Percentiles rank a stretch among this genome's conserved stretches.
These are phyloP conservation scores for Diaporthe citriasiana DNA, from an alignment of 2,329 filamentous ascomycete genomes.

Conservation along the genomic window DNA sequence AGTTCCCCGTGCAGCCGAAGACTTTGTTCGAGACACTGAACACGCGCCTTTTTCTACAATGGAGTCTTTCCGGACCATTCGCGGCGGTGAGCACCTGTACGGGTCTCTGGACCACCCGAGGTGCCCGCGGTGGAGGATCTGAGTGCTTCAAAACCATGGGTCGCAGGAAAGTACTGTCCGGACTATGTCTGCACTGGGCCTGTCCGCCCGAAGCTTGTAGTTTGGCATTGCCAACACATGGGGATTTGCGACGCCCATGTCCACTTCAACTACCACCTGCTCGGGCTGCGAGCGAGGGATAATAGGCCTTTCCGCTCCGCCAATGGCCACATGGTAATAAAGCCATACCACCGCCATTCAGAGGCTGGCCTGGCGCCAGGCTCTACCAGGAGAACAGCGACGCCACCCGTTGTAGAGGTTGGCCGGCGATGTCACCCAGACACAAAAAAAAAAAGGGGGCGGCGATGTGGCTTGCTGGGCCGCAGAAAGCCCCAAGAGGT, in stretches of 20 bases:
- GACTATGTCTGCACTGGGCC: slow-evolving; percentile 19
- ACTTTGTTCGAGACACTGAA: slow-evolving; percentile 8
- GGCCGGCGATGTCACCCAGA: slow-evolving; percentile 35
- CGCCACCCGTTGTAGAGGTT: slow-evolving; percentile 29
- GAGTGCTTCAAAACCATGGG: slow-evolving; percentile 21
- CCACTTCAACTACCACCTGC: slow-evolving; percentile 30
- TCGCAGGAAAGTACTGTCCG: not conserved
- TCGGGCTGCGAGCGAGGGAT: slow-evolving; percentile 3
- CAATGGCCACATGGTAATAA: slow-evolving; percentile 15
- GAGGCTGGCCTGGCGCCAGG: not conserved
- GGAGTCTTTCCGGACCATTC: not conserved
- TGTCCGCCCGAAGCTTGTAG: slow-evolving; percentile 20
- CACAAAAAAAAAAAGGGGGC: slow-evolving; percentile 27
- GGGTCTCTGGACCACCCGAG: slow-evolving; percentile 7
- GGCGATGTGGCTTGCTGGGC: slow-evolving; percentile 36
- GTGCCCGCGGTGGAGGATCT: not conserved
- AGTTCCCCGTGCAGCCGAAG: slow-evolving; percentile 11
- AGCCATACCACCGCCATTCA: not conserved
- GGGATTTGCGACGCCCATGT: not conserved
- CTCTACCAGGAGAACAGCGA: not conserved
- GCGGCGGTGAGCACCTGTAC: slow-evolving; percentile 20
- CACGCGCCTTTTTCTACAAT: not conserved
- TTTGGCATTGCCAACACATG: slow-evolving; percentile 27
- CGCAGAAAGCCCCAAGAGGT: not conserved
- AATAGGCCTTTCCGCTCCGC: slow-evolving; percentile 9